Evolutionary conservation across 257 asterid genomes (phyloP), one percentile per base, ranked within the genome.

Genomic region (Echium plantagineum): DNA sequence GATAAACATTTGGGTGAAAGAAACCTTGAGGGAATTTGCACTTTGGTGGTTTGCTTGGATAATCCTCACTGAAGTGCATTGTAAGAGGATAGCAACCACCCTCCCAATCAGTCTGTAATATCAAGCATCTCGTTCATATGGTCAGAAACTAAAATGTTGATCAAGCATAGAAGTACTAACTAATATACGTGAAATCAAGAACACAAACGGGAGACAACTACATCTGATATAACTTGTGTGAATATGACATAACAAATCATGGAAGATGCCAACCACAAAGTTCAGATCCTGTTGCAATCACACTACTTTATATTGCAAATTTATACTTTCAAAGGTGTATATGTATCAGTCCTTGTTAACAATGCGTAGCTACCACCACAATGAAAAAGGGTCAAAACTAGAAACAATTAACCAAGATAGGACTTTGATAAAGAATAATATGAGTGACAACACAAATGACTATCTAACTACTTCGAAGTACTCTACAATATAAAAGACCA

Each of bases 41-140:
- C 73, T 78, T 78, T 0, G 84, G 84, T 16, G 84, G 84, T 66
- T 72, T 78, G 58, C 84, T 78, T 1, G 84, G 84, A 62, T 78
- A 78, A 65, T 78, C 84, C 31, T 78, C 84, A 31, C 71, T 78
- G 66, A 78, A 78, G 75, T 72, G 72, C 55, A 78, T 70, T 4
- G 81, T 75, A 9, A 78, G 74, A 4, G 83, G 83, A 58, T 75
- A 78, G 32, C 28, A 52, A 49, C 81, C 83, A 57, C 83, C 81
- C 60, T 72, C 81, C 81, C 84, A 75, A 55, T 75, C 78, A 54
- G 81, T 78, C 81, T 78, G 78, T 74, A 78, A 47, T 38, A 22
- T 58, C 51, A 6, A 58, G 30, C 5, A 12, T 15, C 47, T 6
- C 5, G 24, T 26, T 35, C 7, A 26, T 26, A 68, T 58, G 2